Conservation (phyloP, 768 basidiomycete species). For the Pholiota molesta region DNA sequence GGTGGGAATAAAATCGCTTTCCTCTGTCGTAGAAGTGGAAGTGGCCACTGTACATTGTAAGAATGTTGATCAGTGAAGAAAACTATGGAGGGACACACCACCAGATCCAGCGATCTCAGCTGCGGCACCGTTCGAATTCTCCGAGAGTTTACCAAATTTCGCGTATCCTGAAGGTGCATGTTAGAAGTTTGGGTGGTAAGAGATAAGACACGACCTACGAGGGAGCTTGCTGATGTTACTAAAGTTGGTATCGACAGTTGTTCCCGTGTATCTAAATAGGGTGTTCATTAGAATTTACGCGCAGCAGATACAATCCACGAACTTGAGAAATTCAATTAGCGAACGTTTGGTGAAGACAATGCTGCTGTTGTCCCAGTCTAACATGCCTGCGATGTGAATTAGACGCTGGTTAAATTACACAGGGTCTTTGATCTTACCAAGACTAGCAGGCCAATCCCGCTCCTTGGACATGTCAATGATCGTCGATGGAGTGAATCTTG, state of each 20-base stretch:
- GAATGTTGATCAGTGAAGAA: background rate
- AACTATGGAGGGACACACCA: background rate
- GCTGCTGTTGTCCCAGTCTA: slow-evolving; percentile 78
- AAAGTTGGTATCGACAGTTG: slow-evolving; percentile 78
- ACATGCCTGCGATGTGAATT: slow-evolving; percentile 55
- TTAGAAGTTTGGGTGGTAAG: background rate
- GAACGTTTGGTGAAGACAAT: slow-evolving; percentile 82
- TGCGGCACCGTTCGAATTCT: slow-evolving; percentile 19
- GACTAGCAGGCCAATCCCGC: slow-evolving; percentile 69
- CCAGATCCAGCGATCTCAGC: slow-evolving; percentile 7
- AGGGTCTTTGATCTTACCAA: slow-evolving; percentile 45
- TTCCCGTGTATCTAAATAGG: slow-evolving; percentile 62
- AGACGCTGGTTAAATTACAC: background rate
- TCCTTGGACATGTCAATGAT: slow-evolving; percentile 66
- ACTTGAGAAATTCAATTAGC: slow-evolving; percentile 80
- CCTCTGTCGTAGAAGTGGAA: background rate
- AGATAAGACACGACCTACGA: slow-evolving; percentile 42
- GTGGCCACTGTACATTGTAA: background rate
- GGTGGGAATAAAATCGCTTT: slow-evolving; percentile 50
- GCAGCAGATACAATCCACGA: slow-evolving; percentile 23
- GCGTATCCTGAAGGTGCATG: slow-evolving; percentile 58
- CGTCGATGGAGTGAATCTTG: slow-evolving; percentile 61
- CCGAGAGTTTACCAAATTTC: slow-evolving; percentile 62
- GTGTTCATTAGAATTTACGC: slow-evolving; percentile 7
- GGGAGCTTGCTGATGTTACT: slow-evolving; percentile 76